Evolutionary conservation across 1,284 basidiomycete species (phyloP).

Genomic region (Erythrobasidium hasegawianum): DNA sequence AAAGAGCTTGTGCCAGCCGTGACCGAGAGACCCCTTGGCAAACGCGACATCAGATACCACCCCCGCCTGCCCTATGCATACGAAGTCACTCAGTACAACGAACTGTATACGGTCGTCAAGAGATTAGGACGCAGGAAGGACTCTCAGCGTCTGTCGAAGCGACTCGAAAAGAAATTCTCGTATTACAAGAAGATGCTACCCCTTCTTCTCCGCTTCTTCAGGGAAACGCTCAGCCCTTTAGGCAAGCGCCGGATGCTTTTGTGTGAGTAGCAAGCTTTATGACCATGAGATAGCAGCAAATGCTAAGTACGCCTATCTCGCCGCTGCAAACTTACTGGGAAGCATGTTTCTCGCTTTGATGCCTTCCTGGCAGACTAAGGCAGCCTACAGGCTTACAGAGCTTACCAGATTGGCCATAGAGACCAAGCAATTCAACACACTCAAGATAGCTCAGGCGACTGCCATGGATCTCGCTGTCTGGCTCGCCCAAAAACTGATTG

Average conservation of each 20-base stretch:
- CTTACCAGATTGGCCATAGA: conserved; percentile 1
- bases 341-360: background rate
- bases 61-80: conserved; percentile 7
- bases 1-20: no score
- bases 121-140: background rate
- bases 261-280: background rate
- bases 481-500: background rate
- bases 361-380: background rate
- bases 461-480: background rate
- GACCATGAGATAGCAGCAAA: background rate
- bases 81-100: background rate
- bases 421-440: background rate
- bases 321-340: background rate
- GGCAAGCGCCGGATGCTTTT: conserved; percentile 3
- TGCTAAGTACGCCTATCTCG: background rate
- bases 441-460: background rate
- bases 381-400: background rate
- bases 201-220: background rate
- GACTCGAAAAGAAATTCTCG: background rate
- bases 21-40: no score
- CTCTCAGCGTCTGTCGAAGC: background rate
- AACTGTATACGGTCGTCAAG: conserved; percentile 4
- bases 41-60: conserved; percentile 13
- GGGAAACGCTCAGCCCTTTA: background rate
- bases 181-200: background rate